Base-by-base conservation (phyloP, 2,329 filamentous ascomycete genomes). In the Aquanectria penicillioides region DNA sequence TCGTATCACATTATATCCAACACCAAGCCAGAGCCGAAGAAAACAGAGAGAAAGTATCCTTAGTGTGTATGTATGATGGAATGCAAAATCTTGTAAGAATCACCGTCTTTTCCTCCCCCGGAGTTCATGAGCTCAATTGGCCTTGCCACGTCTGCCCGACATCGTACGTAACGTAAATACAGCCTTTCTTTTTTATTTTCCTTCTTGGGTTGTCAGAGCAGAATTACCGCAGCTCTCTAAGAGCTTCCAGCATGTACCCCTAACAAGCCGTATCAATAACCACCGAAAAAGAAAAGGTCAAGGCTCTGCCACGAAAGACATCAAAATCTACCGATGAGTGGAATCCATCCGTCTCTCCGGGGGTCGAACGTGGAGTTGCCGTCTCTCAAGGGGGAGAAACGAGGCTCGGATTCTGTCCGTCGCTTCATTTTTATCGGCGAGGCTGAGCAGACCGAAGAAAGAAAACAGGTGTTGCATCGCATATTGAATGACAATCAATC, bases 401-500 rank as follows among this genome's bases (percentile, higher is more conserved):
- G 38, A 62, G 38, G 47, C 33, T 57, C 36, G 28, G 53, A 44
- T 47, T 57, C 57, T 57, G 48, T 56, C 36, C 55, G 38, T 53
- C 31, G 28, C 23, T 56, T 51, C 38, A 34, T 55, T 48, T 64
- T 61, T 54, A 49, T 61, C 46, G 49, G 38, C 37, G 33, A 56
- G 48, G 46, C 31, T 50, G 48, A 29, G 31, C 44, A 63, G 44
- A 56, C 40, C 57, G 34, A 43, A 53, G 57, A 40, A 58, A 43
- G 51, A 37, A 62, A 63, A 55, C 33, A 68, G 40, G 57, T 50
- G 57, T 64, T 63, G 54, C 63, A 65, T 70, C 61, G 66, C 68
- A 59, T 65, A 59, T 66, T 57, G 59, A 65, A 68, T 59, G 61
- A 56, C 52, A 68, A 69, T 64, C 61, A 63, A 64, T 57, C 67